Evolutionary conservation across 495 filamentous ascomycete species (phyloP).

Genomic region (Penicillium ochrochloron): DNA sequence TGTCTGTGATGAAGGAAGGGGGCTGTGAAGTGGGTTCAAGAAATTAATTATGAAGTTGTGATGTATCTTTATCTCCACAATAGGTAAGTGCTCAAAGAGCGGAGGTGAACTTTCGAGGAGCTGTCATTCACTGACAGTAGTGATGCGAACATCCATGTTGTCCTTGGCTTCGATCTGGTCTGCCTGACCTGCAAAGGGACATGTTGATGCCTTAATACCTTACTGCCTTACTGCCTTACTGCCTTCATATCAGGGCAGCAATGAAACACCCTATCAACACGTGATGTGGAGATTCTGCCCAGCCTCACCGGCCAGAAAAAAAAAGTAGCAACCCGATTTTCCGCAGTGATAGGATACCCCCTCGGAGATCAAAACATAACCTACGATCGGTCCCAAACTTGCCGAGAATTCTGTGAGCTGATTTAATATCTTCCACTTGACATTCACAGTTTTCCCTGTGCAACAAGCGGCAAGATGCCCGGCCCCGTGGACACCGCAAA

Average conservation of each 20-base stretch:
- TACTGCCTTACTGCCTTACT: not conserved
- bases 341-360: conserved; percentile 29
- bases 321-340: conserved; percentile 37
- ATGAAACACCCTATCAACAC: conserved; percentile 29
- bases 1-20: not conserved
- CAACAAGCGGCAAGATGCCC: conserved; percentile 35
- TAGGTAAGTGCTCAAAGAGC: not conserved
- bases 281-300: conserved; percentile 40
- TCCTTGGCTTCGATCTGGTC: too few relatives aligned
- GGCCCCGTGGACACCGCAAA: conserved; percentile 56
- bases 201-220: conserved; percentile 6
- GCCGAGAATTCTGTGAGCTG: conserved; percentile 1
- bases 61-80: not conserved
- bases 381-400: conserved; percentile 9
- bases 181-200: too few relatives aligned
- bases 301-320: conserved; percentile 34
- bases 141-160: not conserved
- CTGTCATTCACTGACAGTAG: not conserved
- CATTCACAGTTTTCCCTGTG: conserved; percentile 2
- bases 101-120: not conserved
- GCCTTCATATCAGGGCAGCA: not conserved
- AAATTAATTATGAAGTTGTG: not conserved
- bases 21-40: not conserved
- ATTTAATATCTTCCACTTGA: conserved; percentile 9
- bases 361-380: conserved; percentile 31